Percentiles rank a stretch among this genome's conserved stretches.
Conservation (phyloP, 768 basidiomycete genomes). For the Pleurotus djamor region DNA sequence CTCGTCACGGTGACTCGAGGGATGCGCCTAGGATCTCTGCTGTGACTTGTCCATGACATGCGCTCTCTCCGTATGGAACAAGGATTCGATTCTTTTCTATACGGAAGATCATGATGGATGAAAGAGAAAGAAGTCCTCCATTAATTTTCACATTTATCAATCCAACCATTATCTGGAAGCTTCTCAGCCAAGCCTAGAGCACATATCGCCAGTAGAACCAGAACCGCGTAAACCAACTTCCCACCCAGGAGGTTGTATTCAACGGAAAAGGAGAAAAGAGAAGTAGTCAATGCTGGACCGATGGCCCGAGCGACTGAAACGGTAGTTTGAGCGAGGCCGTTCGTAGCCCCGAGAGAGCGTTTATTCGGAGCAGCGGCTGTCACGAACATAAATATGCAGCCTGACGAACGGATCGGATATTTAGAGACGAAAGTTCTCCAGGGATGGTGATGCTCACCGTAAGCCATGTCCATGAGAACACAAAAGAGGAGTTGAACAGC, state of each 20-base stretch:
- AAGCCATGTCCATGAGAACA: slow-evolving; percentile 31
- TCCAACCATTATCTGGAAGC: slow-evolving; percentile 37
- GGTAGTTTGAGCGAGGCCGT: slow-evolving; percentile 54
- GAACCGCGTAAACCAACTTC: slow-evolving; percentile 40
- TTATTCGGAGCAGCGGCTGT: slow-evolving; percentile 51
- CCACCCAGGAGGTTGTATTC: slow-evolving; percentile 44
- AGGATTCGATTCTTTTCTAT: too few relatives aligned
- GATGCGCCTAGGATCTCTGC: too few relatives aligned
- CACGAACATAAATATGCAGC: slow-evolving; percentile 51
- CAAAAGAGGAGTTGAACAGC: slow-evolving; percentile 17
- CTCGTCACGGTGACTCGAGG: too few relatives aligned
- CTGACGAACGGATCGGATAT: slow-evolving; percentile 19
- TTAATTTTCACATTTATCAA: slow-evolving; percentile 12
- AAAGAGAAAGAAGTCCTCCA: neutral
- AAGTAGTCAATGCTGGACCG: slow-evolving; percentile 50
- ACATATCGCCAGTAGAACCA: slow-evolving; percentile 27
- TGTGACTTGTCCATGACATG: too few relatives aligned
- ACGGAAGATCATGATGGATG: too few relatives aligned
- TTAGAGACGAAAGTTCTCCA: neutral
- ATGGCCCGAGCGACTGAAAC: slow-evolving; percentile 47
- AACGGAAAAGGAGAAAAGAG: slow-evolving; percentile 49
- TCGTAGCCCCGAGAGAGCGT: slow-evolving; percentile 52
- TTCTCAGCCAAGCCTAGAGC: slow-evolving; percentile 26
- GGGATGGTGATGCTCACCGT: slow-evolving; percentile 22
- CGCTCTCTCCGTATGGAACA: too few relatives aligned